These are phyloP conservation scores for Cyberlindnera suaveolens DNA, from an alignment of 805 yeast genomes.

Conservation along the genomic window DNA sequence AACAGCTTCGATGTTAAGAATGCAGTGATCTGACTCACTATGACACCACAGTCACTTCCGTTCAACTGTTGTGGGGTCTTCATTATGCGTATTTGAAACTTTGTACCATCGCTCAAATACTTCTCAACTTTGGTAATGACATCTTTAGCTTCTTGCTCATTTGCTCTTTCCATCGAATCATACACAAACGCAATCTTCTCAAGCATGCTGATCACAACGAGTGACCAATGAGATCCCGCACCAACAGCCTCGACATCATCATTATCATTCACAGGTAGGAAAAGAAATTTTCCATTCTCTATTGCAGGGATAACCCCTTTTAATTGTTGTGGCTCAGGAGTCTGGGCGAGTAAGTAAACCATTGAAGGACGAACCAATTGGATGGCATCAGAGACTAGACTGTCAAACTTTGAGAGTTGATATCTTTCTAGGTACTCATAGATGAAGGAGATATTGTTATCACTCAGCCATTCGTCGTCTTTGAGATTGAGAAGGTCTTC, in stretches of 20 bases:
- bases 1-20: constrained; percentile 29
- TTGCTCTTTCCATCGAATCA: constrained; percentile 41
- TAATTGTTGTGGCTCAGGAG: constrained; percentile 38
- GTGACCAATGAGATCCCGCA: constrained; percentile 76
- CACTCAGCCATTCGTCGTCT: constrained; percentile 71
- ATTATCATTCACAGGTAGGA: constrained; percentile 64
- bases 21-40: constrained; percentile 29
- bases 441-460: constrained; percentile 57
- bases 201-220: constrained; percentile 45
- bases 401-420: constrained; percentile 22
- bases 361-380: constrained; percentile 53
- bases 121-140: constrained; percentile 20
- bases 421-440: constrained; percentile 48
- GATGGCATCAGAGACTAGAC: constrained; percentile 27
- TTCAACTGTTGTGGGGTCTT: constrained; percentile 54
- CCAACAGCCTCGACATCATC: constrained; percentile 52
- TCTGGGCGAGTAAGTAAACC: constrained; percentile 53
- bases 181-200: constrained; percentile 46
- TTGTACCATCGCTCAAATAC: constrained; percentile 12
- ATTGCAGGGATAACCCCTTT: constrained; percentile 41
- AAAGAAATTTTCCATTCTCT: constrained; percentile 42
- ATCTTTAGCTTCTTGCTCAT: constrained; percentile 17
- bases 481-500: constrained; percentile 52
- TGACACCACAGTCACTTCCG: constrained; percentile 59
- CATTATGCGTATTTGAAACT: constrained; percentile 19